Conservation (phyloP, 495 filamentous ascomycete species). For the Aspergillus asperescens region DNA sequence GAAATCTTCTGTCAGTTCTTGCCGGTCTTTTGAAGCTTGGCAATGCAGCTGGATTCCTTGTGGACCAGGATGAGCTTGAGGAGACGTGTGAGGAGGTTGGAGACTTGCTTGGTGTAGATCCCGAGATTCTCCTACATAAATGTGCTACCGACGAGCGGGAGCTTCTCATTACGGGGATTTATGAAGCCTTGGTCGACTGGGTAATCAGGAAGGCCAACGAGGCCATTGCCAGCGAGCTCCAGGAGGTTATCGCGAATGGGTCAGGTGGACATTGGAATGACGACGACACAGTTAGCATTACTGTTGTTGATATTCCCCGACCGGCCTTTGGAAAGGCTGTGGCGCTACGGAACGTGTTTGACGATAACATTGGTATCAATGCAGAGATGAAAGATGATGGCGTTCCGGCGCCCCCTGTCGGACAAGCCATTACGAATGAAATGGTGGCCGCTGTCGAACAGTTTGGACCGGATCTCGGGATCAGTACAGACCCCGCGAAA, state of each 20-base stretch:
- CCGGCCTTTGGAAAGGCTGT: conserved; percentile 77
- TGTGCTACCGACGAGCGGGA: conserved; percentile 79
- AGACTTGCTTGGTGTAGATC: conserved; percentile 77
- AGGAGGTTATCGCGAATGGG: conserved; percentile 53
- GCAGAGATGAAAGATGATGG: conserved; percentile 96
- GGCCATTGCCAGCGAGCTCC: conserved; percentile 73
- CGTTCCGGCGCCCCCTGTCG: conserved; percentile 60
- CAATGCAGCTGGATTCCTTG: conserved; percentile 75
- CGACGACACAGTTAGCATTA: conserved; percentile 84
- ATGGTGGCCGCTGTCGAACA: conserved; percentile 77
- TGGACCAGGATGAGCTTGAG: conserved; percentile 82
- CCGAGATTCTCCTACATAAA: conserved; percentile 72
- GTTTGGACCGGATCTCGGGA: conserved; percentile 75
- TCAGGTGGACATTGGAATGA: conserved; percentile 57
- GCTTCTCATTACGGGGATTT: conserved; percentile 76
- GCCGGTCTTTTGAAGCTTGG: conserved; percentile 88
- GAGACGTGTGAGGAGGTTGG: conserved; percentile 87
- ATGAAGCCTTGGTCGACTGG: conserved; percentile 95
- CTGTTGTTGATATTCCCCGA: conserved; percentile 79
- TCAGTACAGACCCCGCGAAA: conserved; percentile 58
- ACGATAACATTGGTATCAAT: conserved; percentile 88
- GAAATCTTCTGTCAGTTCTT: conserved; percentile 75
- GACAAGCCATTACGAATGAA: conserved; percentile 74
- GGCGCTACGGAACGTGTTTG: conserved; percentile 82
- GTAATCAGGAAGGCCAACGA: conserved; percentile 83